A percentile compares a stretch with the other conserved stretches of the same genome.
These are phyloP conservation scores for Mortierella hygrophila DNA, from an alignment of 192 early-diverging fungal species.

Conservation along the genomic window DNA sequence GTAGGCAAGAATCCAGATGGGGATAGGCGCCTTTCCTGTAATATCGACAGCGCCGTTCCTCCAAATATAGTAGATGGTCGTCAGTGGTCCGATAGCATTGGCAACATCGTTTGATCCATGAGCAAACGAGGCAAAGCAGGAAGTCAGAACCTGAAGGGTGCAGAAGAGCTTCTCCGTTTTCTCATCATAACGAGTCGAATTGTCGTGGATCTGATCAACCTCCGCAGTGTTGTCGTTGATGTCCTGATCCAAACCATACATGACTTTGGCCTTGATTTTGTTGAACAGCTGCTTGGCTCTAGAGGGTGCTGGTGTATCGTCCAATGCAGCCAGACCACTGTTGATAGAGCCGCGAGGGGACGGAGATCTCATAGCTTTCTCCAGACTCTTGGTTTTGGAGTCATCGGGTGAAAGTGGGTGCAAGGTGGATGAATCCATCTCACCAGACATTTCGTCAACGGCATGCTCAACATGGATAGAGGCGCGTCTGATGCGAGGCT, in stretches of 20 bases:
- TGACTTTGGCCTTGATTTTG: conserved; percentile 12
- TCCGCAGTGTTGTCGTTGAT: conserved; percentile 44
- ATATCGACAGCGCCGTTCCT: conserved; percentile 52
- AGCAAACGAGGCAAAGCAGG: conserved; percentile 86
- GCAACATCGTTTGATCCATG: conserved; percentile 92
- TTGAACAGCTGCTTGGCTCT: not conserved
- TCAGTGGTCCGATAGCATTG: conserved; percentile 86
- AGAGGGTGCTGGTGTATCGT: conserved; percentile 5
- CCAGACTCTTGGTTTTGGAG: not conserved
- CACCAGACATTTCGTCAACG: not conserved
- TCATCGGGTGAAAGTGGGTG: conserved; percentile 11
- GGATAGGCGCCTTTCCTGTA: conserved; percentile 67
- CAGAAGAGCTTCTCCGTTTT: conserved; percentile 86
- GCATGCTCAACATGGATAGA: not conserved
- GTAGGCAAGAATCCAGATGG: conserved; percentile 83
- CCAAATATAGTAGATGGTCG: conserved; percentile 80
- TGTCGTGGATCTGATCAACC: conserved; percentile 68
- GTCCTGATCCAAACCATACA: conserved; percentile 20
- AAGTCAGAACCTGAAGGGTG: conserved; percentile 85
- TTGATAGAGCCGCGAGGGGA: conserved; percentile 1
- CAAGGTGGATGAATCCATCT: not conserved
- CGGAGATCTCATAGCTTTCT: not conserved
- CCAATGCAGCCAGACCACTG: conserved; percentile 19
- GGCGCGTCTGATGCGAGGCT: not conserved
- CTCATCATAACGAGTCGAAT: conserved; percentile 75